Evolutionary conservation across 306 rosid species (phyloP), one percentile per base, ranked within the genome.

Genomic region (Psophocarpus tetragonolobus): DNA sequence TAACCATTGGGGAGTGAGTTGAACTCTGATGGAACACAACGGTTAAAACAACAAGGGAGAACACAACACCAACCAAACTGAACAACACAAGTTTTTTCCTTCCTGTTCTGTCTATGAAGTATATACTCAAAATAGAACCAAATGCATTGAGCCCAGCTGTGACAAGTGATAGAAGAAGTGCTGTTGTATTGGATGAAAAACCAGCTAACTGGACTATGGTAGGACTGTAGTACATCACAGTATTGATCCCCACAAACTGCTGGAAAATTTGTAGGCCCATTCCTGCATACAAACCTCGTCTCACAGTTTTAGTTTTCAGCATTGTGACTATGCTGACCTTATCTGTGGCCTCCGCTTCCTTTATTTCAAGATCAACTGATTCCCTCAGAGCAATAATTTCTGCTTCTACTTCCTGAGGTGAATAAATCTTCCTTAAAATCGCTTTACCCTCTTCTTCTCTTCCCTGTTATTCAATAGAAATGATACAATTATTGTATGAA

Each of bases 231-330:
- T 90, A 86, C 92, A 88, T 86, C 0, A 90, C 91, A 3, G 87
- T 87, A 38, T 90, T 90, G 41, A 90, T 87, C 8, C 91, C 94
- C 14, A 87, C 90, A 73, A 86, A 90, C 21, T 90, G 91, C 24
- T 90, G 94, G 74, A 87, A 87, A 0, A 90, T 74, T 77, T 87
- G 94, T 17, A 87, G 91, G 7, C 94, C 94, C 81, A 87, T 85
- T 14, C 92, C 94, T 5, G 90, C 90, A 65, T 80, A 44, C 4
- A 88, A 53, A 24, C 87, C 92, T 78, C 89, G 81, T 51, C 91
- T 89, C 51, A 86, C 87, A 7, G 90, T 83, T 38, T 64, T 84
- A 0, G 88, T 85, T 71, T 80, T 85, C 64, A 81, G 33, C 51
- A 90, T 75, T 44, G 74, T 74, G 8, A 50, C 1, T 11, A 84